Conservation (phyloP, 345 rosid species). For the Syzygium oleosum region DNA sequence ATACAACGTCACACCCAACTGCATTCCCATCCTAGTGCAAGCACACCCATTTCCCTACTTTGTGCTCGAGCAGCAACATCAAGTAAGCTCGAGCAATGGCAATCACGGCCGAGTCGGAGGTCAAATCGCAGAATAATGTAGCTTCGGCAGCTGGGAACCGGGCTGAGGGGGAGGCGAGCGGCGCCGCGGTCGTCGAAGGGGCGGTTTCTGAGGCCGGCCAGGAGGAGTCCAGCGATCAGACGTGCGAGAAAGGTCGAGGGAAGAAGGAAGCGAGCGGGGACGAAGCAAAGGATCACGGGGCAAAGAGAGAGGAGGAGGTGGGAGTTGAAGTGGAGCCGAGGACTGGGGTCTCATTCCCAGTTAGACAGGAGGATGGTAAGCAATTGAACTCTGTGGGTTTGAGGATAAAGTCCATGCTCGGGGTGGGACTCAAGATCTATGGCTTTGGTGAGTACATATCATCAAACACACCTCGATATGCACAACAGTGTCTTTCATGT, state of each 20-base stretch:
- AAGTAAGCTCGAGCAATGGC: neutral
- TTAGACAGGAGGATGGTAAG: constrained; percentile 41
- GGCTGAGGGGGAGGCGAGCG: neutral
- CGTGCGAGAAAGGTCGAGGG: neutral
- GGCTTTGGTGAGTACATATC: constrained; percentile 23
- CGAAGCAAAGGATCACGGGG: neutral
- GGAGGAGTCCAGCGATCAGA: neutral
- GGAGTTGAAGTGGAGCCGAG: constrained; percentile 37
- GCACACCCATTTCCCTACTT: neutral
- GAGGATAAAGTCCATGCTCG: constrained; percentile 38
- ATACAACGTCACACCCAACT: neutral
- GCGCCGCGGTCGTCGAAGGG: neutral
- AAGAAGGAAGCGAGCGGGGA: neutral
- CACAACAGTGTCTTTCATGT: neutral
- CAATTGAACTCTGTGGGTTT: constrained; percentile 22
- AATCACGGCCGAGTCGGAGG: neutral
- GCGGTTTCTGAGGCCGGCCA: neutral
- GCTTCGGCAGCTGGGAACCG: neutral
- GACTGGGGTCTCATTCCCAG: constrained; percentile 37
- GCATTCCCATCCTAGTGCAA: neutral
- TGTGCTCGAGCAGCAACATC: neutral
- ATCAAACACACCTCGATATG: neutral
- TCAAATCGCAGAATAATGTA: neutral
- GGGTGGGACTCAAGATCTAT: constrained; percentile 32
- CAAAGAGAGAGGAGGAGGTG: constrained; percentile 7